Base-by-base conservation (phyloP, 1,284 basidiomycete genomes). In the Uromyces viciae-fabae region DNA sequence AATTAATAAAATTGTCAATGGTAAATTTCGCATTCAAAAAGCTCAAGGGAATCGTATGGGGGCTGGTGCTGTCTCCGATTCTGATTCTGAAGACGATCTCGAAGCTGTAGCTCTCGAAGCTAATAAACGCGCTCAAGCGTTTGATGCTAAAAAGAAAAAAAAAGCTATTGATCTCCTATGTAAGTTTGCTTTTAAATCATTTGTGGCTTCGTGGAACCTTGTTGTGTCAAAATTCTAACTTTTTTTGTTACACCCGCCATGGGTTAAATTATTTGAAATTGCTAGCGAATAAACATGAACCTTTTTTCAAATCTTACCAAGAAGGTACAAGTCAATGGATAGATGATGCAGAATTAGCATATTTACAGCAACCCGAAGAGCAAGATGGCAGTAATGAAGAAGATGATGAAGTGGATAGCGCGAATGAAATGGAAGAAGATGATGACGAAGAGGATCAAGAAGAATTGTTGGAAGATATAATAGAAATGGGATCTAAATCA, bases 271-370 rank as follows among this genome's bases (percentile, higher is more conserved):
- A 40, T 71, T 46, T 43, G 4, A 46, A n/a, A 42, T 11, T 19
- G 28, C 17, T 73, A 73, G 71, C 42, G 1, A n/a, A 60, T 5
- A 80, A 80, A 73, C 78, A 80, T 54, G 54, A 14, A 17, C 43
- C 78, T 19, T 80, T 80, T 60, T 80, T 66, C 36, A 80, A 73
- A 38, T 73, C 78, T 54, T 80, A 80, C 42, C 69, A 80, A 36
- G 78, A 80, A 49, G 69, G 68, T 14, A 80, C 78, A 0, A 64
- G n/a, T 56, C 64, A 69, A 28, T 33, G 43, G 28, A 33, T 64
- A 19, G 78, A 80, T 52, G 69, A 72, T 15, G 78, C 72, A 62
- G 78, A 80, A 73, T 28, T 80, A 36, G 54, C 78, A 17, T 80
- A 49, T 52, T 58, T 80, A 25, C 78, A 73, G 31, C 66, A 49